Conservation (phyloP, 2,329 filamentous ascomycete genomes). For the Tolypocladium pustulatum region DNA sequence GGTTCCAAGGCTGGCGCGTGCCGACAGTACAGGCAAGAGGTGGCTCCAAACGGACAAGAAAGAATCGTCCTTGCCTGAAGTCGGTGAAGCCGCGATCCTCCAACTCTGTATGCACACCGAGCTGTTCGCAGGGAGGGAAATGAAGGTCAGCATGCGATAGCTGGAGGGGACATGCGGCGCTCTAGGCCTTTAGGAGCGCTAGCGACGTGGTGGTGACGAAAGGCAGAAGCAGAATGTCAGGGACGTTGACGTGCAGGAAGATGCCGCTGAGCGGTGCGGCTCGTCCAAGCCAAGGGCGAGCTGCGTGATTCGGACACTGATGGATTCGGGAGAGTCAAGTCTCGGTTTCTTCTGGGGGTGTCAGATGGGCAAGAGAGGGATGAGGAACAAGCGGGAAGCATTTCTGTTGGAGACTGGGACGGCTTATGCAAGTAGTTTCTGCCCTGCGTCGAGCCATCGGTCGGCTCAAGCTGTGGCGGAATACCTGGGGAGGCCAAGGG, state of each 20-base stretch:
- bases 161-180: background rate
- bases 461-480: slow-evolving; percentile 4
- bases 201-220: background rate
- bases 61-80: slow-evolving; percentile 5
- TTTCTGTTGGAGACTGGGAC: slow-evolving; percentile 22
- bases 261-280: slow-evolving; percentile 7
- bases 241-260: slow-evolving; percentile 6
- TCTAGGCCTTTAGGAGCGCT: background rate
- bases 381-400: slow-evolving; percentile 16
- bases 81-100: slow-evolving; percentile 2
- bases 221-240: slow-evolving; percentile 2
- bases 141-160: slow-evolving; percentile 8
- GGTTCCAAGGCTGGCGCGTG: background rate
- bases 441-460: slow-evolving; percentile 15
- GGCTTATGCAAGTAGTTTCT: slow-evolving; percentile 20
- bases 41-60: slow-evolving; percentile 5
- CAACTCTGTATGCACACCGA: slow-evolving; percentile 10
- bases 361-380: slow-evolving; percentile 11
- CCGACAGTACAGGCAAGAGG: slow-evolving; percentile 1
- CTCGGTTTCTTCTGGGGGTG: slow-evolving; percentile 15
- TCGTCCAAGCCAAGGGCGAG: slow-evolving; percentile 7
- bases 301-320: slow-evolving; percentile 12
- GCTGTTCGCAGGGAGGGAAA: slow-evolving; percentile 12
- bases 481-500: slow-evolving; percentile 4
- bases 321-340: slow-evolving; percentile 18